A percentile compares a stretch with the other conserved stretches of the same genome.
Evolutionary conservation across 2,329 filamentous ascomycete species (phyloP).

Genomic region (Colletotrichum cordylinicola): DNA sequence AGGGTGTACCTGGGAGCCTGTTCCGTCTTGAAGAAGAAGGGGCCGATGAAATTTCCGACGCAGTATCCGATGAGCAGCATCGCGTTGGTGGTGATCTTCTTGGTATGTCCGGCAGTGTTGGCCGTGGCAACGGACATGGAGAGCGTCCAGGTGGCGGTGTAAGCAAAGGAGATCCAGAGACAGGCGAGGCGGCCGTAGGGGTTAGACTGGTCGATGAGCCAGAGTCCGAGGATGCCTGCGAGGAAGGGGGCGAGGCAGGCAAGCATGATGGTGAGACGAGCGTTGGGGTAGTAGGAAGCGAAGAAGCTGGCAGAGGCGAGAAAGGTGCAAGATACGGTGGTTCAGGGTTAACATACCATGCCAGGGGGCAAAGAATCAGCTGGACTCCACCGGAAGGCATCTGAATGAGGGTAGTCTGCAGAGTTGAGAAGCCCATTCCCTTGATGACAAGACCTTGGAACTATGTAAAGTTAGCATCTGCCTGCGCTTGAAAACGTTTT

Average conservation of each 20-base stretch:
- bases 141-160: conserved; percentile 26
- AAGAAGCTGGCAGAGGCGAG: neutral
- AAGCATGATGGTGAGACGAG: conserved; percentile 23
- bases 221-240: conserved; percentile 17
- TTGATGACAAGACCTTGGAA: conserved; percentile 69
- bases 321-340: too few relatives aligned
- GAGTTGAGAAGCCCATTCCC: conserved; percentile 67
- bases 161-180: conserved; percentile 32
- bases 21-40: conserved; percentile 41
- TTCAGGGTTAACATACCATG: neutral
- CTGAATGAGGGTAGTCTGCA: conserved; percentile 65
- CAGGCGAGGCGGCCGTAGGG: conserved; percentile 28
- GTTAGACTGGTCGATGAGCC: conserved; percentile 17
- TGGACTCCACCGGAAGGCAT: conserved; percentile 63
- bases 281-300: conserved; percentile 16
- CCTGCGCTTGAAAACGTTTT: neutral
- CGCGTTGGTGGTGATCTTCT: conserved; percentile 68
- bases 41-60: conserved; percentile 68
- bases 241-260: conserved; percentile 23
- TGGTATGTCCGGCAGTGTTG: conserved; percentile 72
- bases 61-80: conserved; percentile 13
- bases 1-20: conserved; percentile 33
- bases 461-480: conserved; percentile 54
- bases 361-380: conserved; percentile 12
- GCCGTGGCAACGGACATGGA: conserved; percentile 54